Evolutionary conservation across 1,139 yeast genomes (phyloP), one percentile per base, ranked within the genome.

Genomic region (Lodderomyces oxycetoniae): DNA sequence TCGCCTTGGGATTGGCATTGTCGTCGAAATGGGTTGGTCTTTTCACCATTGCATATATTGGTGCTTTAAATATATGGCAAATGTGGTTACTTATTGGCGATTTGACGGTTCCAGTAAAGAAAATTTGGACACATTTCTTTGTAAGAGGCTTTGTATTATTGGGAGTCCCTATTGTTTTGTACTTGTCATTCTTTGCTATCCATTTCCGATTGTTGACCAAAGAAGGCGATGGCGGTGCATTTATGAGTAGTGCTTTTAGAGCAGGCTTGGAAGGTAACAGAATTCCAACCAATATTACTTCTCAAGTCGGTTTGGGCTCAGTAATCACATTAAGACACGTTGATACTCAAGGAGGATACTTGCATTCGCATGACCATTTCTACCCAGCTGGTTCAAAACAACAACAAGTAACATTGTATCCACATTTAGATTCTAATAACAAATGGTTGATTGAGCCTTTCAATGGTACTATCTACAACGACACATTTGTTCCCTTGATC

Each of bases 1-100:
- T 87, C 34, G 83, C 83, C 12, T 67, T 93, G 36, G 99, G 98
- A 32, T 76, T 93, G 38, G 91, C 97, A 3, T 68, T 83, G 22
- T 77, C 89, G 29, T 80, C 95, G 30, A 93, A 93, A 59, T 91
- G 98, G 97, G 97, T 91, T 32, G 99, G 98, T 36, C 65, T 91
- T 31, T 91, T 91, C 68, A 91, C 98, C 26, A 61, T 89, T 45
- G 88, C 85, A 6, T 93, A 98, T 97, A 76, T 86, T 41, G 98
- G 98, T 31, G 35, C 73, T 4, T 57, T 77, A 43, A 87, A 94
- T 46, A 56, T 79, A 14, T 72, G 77, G 62, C 93, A 86, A 53
- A 60, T 91, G 48, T 89, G 96, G 96, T 77, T 86, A 56, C 61
- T 84, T 41, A 62, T 88, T 52, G 98, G 97, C 45, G 98, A 93